phyloP scores from a whole-genome alignment of 179 eudicot species.

The Amaranthus tricolor region DNA sequence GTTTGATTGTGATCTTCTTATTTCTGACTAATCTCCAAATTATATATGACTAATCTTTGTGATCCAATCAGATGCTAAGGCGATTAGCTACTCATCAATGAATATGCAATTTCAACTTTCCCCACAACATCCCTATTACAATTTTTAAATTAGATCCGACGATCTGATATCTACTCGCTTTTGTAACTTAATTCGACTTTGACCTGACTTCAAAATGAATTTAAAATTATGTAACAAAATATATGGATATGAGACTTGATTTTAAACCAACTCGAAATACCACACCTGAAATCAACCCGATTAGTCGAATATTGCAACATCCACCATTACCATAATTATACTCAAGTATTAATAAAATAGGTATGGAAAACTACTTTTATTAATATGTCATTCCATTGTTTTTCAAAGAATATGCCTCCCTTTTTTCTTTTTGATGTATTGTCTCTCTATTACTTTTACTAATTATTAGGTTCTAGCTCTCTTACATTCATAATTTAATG shows the following conservation, averaged over 20 bases:
- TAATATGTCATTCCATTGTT: not conserved
- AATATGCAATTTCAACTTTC: constrained; percentile 15
- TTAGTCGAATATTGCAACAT: no score
- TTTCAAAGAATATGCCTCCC: constrained; percentile 14
- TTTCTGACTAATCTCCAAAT: not conserved
- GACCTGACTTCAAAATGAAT: no score
- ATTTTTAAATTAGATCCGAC: no score
- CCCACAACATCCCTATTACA: constrained; percentile 5
- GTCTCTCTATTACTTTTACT: not conserved
- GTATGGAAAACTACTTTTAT: no score
- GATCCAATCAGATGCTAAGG: constrained; percentile 11
- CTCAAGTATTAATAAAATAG: no score
- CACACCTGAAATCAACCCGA: no score
- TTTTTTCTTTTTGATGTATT: not conserved
- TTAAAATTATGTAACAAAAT: no score
- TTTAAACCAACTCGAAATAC: no score
- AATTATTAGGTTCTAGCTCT: constrained; percentile 8
- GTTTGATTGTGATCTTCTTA: constrained; percentile 8
- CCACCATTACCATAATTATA: no score
- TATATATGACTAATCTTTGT: constrained; percentile 12
- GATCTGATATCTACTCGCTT: no score
- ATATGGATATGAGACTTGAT: no score
- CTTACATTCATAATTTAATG: not conserved
- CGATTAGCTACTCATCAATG: constrained; percentile 16
- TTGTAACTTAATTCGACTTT: no score